Evolutionary conservation across 345 rosid species (phyloP).

Genomic region (Dovyalis caffra): DNA sequence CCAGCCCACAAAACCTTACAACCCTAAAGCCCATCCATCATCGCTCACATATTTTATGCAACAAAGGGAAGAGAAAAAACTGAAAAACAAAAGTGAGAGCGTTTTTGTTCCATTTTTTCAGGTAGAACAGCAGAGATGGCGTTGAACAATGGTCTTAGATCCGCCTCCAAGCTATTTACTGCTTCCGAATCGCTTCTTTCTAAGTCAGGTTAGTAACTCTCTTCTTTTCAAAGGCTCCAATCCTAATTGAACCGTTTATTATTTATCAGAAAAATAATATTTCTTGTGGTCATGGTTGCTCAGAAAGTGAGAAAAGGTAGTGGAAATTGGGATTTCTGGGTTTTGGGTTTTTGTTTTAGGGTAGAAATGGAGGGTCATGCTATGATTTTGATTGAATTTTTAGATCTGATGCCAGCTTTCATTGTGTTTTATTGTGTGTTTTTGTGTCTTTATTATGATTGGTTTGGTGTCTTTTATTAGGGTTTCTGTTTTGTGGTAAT

Average conservation of each 20-base stretch:
- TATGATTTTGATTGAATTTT: neutral
- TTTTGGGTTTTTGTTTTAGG: neutral
- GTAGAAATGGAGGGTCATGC: neutral
- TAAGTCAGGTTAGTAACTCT: conserved; percentile 47
- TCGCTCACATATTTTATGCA: neutral
- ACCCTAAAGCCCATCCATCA: neutral
- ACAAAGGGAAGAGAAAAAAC: neutral
- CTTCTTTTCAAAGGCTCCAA: neutral
- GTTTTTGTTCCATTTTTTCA: neutral
- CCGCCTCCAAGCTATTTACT: conserved; percentile 60
- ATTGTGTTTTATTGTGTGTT: neutral
- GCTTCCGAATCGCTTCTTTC: conserved; percentile 52
- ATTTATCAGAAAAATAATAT: neutral
- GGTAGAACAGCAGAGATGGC: conserved; percentile 39
- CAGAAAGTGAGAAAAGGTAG: neutral
- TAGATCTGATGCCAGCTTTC: no score
- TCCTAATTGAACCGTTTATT: neutral
- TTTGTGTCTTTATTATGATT: neutral
- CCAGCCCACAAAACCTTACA: neutral
- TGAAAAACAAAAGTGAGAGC: neutral
- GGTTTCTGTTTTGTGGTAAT: neutral
- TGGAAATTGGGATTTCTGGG: neutral
- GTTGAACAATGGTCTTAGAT: conserved; percentile 65
- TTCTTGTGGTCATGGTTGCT: neutral
- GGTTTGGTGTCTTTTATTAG: neutral